Percentiles rank a stretch among this genome's conserved stretches.
These are phyloP conservation scores for Phytophthora pistaciae DNA, from an alignment of 352 stramenopile genomes.

Conservation along the genomic window DNA sequence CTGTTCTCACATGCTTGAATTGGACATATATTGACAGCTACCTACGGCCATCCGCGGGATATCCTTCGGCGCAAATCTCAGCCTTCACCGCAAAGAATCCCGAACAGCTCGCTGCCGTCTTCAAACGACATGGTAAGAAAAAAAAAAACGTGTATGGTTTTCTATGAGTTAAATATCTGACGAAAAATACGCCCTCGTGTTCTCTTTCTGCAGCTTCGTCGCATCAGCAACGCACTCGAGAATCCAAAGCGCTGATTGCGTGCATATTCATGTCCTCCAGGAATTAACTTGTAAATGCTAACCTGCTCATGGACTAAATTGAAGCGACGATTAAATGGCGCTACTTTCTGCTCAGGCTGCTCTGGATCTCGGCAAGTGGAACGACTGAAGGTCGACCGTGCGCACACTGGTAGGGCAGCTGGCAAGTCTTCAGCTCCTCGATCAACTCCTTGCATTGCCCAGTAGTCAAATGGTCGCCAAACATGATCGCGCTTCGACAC, in stretches of 20 bases:
- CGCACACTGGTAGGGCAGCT: conserved; percentile 92
- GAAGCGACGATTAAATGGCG: background rate
- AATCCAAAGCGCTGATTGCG: conserved; percentile 29
- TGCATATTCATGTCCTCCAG: background rate
- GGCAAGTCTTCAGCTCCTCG: conserved; percentile 71
- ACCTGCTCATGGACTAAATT: background rate
- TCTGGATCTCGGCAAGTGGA: conserved; percentile 78
- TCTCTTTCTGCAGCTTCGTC: conserved; percentile 49
- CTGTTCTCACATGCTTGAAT: background rate
- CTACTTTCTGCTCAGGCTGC: background rate
- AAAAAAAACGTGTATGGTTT: background rate
- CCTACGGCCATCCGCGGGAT: conserved; percentile 44
- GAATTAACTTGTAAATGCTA: background rate
- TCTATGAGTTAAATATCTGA: background rate
- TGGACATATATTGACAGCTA: conserved; percentile 12
- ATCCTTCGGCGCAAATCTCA: conserved; percentile 58
- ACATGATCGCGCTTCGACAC: conserved; percentile 94
- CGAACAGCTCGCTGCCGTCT: conserved; percentile 43
- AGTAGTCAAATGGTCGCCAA: conserved; percentile 86
- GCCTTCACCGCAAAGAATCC: conserved; percentile 36
- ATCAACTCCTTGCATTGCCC: conserved; percentile 81
- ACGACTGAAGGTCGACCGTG: conserved; percentile 91
- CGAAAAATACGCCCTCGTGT: background rate
- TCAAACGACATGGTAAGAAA: conserved; percentile 68
- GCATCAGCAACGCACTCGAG: conserved; percentile 69